Evolutionary conservation across 1,139 yeast genomes (phyloP).

Genomic region (Saccharomyces hybrid): DNA sequence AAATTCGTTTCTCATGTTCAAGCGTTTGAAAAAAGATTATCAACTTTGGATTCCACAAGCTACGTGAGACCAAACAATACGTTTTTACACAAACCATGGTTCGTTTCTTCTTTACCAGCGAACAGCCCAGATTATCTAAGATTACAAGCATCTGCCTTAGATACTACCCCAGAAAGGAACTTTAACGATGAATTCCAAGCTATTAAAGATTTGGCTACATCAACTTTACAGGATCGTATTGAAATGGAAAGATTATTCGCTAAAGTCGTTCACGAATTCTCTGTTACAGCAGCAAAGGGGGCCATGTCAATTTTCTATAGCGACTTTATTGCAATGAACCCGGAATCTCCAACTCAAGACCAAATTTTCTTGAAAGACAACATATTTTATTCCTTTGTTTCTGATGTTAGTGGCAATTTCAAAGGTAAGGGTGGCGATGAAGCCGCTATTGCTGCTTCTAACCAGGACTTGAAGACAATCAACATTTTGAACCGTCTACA

Average conservation of each 20-base stretch:
- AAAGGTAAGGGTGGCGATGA: constrained; percentile 67
- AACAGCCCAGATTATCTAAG: constrained; percentile 25
- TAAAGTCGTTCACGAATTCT: constrained; percentile 72
- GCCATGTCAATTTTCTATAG: constrained; percentile 73
- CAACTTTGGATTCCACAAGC: constrained; percentile 45
- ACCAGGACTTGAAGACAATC: constrained; percentile 72
- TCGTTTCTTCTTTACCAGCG: constrained; percentile 38
- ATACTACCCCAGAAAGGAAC: constrained; percentile 44
- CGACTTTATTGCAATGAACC: constrained; percentile 72
- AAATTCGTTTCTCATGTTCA: constrained; percentile 35
- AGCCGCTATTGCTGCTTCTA: constrained; percentile 76
- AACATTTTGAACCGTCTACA: constrained; percentile 63
- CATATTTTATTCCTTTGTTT: constrained; percentile 77
- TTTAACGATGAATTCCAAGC: constrained; percentile 92
- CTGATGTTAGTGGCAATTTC: constrained; percentile 66
- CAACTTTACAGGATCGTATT: constrained; percentile 57
- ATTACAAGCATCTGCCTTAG: constrained; percentile 19
- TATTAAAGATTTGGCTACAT: constrained; percentile 59
- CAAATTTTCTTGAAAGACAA: constrained; percentile 72
- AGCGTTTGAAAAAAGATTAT: constrained; percentile 37
- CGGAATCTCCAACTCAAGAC: constrained; percentile 53
- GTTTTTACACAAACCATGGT: constrained; percentile 69
- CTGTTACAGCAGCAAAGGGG: constrained; percentile 67
- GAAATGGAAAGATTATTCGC: constrained; percentile 69
- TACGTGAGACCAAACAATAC: constrained; percentile 55